A percentile compares a stretch with the other conserved stretches of the same genome.
Conservation (phyloP, 148 eudicot genomes). For the Talinum fruticosum region DNA sequence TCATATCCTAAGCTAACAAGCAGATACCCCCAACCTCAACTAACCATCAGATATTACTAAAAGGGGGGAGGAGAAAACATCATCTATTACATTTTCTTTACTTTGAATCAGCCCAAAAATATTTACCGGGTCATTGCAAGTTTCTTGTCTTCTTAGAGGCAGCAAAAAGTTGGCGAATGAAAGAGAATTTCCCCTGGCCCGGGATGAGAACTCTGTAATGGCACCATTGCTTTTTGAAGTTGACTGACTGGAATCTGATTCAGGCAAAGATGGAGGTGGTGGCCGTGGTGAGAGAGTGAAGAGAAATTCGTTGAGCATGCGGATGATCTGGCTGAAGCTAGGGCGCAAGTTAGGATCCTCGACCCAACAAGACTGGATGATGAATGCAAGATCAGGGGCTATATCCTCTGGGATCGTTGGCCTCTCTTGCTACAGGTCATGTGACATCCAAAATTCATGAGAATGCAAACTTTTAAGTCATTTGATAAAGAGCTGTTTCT, state of each 20-base stretch:
- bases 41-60: slow-evolving; percentile 21
- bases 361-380: slow-evolving; percentile 82
- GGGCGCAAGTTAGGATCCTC: slow-evolving; percentile 84
- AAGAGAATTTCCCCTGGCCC: slow-evolving; percentile 66
- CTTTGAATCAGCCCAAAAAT: slow-evolving; percentile 14
- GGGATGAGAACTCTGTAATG: slow-evolving; percentile 55
- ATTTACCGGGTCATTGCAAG: slow-evolving; percentile 39
- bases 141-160: slow-evolving; percentile 67
- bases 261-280: slow-evolving; percentile 30
- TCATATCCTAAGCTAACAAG: slow-evolving; percentile 22
- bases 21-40: slow-evolving; percentile 24
- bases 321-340: slow-evolving; percentile 78
- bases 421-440: slow-evolving; percentile 77
- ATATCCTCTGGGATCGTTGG: slow-evolving; percentile 65
- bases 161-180: slow-evolving; percentile 79
- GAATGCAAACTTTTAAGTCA: neutral
- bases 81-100: slow-evolving; percentile 12
- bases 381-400: slow-evolving; percentile 69
- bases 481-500: neutral
- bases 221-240: slow-evolving; percentile 53
- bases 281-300: slow-evolving; percentile 45
- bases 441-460: slow-evolving; percentile 2
- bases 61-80: neutral
- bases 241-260: slow-evolving; percentile 30
- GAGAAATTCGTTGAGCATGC: slow-evolving; percentile 63